phyloP scores from a whole-genome alignment of 1,284 basidiomycete species.

The Puccinia coronata region DNA sequence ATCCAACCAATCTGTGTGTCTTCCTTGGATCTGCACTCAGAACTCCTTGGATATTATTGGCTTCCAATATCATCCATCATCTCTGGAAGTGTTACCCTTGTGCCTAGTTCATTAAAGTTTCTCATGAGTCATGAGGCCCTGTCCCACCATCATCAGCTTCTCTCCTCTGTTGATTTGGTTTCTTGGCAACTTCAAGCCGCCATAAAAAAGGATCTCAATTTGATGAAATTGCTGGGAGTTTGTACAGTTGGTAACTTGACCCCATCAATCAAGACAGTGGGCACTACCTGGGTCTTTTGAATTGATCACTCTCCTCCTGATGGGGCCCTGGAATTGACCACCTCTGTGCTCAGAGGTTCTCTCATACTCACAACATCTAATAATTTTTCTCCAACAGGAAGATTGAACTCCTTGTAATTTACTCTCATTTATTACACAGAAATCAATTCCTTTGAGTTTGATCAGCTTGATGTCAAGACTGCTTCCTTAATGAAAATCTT shows the following conservation, averaged over 20 bases:
- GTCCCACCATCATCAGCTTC: too few species aligned
- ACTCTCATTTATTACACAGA: not conserved
- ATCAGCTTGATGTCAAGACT: not conserved
- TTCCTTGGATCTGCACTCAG: too few species aligned
- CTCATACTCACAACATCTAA: not conserved
- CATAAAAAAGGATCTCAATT: not conserved
- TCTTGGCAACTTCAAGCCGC: too few species aligned
- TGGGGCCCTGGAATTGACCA: not conserved
- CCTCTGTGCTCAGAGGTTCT: not conserved
- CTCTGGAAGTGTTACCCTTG: too few species aligned
- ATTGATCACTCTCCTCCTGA: not conserved
- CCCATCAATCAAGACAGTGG: not conserved
- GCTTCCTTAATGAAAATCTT: not conserved
- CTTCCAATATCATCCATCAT: too few species aligned
- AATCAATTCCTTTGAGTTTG: not conserved
- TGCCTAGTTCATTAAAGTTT: too few species aligned
- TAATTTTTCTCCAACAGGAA: not conserved
- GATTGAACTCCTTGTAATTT: not conserved
- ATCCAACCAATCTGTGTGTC: too few species aligned
- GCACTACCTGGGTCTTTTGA: not conserved
- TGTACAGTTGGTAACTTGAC: not conserved
- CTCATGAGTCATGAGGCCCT: too few species aligned
- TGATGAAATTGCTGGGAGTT: not conserved
- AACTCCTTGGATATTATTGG: too few species aligned
- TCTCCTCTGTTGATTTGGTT: too few species aligned